phyloP scores from a whole-genome alignment of 2,329 filamentous ascomycete genomes.

The Colletotrichum abscissum region DNA sequence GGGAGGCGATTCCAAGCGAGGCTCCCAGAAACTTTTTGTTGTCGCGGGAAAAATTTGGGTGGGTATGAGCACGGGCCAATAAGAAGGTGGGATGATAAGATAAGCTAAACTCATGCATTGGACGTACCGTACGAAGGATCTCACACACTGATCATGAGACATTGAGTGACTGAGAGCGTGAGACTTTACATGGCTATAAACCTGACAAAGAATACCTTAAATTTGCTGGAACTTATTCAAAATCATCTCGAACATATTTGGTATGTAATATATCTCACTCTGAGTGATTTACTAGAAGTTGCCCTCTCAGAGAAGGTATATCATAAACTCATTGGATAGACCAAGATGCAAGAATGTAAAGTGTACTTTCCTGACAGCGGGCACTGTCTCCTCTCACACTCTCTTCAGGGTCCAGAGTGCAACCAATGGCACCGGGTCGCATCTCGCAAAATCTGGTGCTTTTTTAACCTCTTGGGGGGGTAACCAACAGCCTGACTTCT shows the following conservation, averaged over 20 bases:
- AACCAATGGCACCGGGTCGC: conserved; percentile 25
- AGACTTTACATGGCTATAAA: background rate
- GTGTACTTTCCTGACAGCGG: conserved; percentile 11
- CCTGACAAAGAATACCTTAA: too few species aligned
- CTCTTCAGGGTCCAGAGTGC: conserved; percentile 27
- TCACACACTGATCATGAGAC: background rate
- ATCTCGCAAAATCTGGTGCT: conserved; percentile 31
- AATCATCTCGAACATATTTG: background rate
- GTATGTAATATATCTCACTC: too few species aligned
- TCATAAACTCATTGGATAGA: background rate
- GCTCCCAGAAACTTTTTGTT: conserved; percentile 33
- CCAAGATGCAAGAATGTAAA: background rate
- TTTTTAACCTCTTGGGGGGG: conserved; percentile 26
- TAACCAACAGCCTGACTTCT: conserved; percentile 28
- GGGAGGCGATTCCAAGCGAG: conserved; percentile 6
- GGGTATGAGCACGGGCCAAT: conserved; percentile 25
- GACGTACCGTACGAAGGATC: background rate
- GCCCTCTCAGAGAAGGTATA: too few species aligned
- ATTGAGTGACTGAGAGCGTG: background rate
- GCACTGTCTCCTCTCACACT: conserved; percentile 17
- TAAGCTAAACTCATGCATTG: conserved; percentile 12
- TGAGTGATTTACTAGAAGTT: too few species aligned
- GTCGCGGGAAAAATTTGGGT: conserved; percentile 34
- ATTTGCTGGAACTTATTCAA: background rate
- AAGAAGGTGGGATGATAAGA: conserved; percentile 32